Percentiles rank a stretch among this genome's conserved stretches.
Evolutionary conservation across 208 protist species (phyloP).

Genomic region (Trypanosomatidae sp.): DNA sequence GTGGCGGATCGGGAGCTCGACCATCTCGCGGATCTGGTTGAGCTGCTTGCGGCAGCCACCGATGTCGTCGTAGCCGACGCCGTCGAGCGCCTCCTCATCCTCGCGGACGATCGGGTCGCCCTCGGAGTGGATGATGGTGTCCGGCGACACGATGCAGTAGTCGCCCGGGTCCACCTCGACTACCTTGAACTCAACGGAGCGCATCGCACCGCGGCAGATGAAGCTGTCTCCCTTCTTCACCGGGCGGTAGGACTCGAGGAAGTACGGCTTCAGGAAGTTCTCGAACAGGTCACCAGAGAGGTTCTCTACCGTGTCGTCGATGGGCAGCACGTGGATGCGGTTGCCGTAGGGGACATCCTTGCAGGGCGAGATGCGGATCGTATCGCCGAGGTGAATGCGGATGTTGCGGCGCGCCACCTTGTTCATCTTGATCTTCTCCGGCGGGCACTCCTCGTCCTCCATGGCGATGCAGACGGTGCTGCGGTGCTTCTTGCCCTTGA

Average conservation of each 20-base stretch:
- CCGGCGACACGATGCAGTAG: slow-evolving; percentile 98
- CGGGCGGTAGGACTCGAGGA: slow-evolving; percentile 99
- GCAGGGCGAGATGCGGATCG: slow-evolving; percentile 96
- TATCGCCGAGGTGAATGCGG: slow-evolving; percentile 97
- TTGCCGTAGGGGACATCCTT: slow-evolving; percentile 98
- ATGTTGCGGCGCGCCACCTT: slow-evolving; percentile 99
- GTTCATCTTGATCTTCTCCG: slow-evolving; percentile 99
- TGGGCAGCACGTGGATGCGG: slow-evolving; percentile 99
- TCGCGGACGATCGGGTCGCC: slow-evolving; percentile 99
- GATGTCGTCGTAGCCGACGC: slow-evolving; percentile 99
- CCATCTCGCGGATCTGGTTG: slow-evolving; percentile 98
- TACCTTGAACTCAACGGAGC: slow-evolving; percentile 99
- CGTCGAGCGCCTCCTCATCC: slow-evolving; percentile 98
- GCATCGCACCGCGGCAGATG: slow-evolving; percentile 97
- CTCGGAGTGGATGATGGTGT: slow-evolving; percentile 99
- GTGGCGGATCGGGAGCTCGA: slow-evolving; percentile 99
- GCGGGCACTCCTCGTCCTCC: slow-evolving; percentile 91
- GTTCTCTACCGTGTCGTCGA: slow-evolving; percentile 99
- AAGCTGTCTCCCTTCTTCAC: slow-evolving; percentile 99
- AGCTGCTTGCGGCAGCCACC: slow-evolving; percentile 99
- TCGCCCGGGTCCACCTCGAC: slow-evolving; percentile 98
- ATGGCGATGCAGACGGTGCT: slow-evolving; percentile 98
- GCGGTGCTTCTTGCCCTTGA: slow-evolving; percentile 99
- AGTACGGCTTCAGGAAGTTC: slow-evolving; percentile 99
- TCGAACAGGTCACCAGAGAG: slow-evolving; percentile 99